Evolutionary conservation across 2,329 filamentous ascomycete genomes (phyloP).

Genomic region (Hymenoscyphus fraxineus): DNA sequence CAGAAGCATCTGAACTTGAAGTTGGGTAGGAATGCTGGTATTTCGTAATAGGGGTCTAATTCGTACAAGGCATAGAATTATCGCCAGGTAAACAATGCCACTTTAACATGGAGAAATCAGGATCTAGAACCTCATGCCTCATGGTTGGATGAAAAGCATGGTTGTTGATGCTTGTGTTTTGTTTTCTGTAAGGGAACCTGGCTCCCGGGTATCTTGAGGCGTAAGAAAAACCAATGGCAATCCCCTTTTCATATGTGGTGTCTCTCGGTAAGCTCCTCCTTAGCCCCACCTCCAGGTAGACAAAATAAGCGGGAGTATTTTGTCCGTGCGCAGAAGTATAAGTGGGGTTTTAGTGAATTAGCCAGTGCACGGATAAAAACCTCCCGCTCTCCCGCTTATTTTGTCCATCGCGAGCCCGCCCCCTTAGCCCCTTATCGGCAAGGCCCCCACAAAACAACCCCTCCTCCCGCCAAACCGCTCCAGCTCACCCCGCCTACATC

Average conservation of each 20-base stretch:
- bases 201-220: not conserved
- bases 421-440: not conserved
- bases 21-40: not conserved
- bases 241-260: not conserved
- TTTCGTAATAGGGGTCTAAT: not conserved
- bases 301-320: too few species aligned
- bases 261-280: not conserved
- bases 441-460: not conserved
- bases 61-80: too few species aligned
- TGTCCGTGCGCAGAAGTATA: too few species aligned
- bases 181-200: not conserved
- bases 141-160: not conserved
- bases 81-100: not conserved
- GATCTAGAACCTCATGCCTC: not conserved
- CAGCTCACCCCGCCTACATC: slow-evolving; percentile 3
- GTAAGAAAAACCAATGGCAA: not conserved
- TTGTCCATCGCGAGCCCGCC: too few species aligned
- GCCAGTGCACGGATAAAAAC: too few species aligned
- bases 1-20: not conserved
- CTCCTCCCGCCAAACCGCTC: not conserved
- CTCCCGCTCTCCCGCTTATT: too few species aligned
- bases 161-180: not conserved
- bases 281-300: not conserved
- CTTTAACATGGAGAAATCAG: not conserved
- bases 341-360: too few species aligned